Base-by-base conservation (phyloP, 2,329 filamentous ascomycete genomes). In the Xylariaceae sp. region DNA sequence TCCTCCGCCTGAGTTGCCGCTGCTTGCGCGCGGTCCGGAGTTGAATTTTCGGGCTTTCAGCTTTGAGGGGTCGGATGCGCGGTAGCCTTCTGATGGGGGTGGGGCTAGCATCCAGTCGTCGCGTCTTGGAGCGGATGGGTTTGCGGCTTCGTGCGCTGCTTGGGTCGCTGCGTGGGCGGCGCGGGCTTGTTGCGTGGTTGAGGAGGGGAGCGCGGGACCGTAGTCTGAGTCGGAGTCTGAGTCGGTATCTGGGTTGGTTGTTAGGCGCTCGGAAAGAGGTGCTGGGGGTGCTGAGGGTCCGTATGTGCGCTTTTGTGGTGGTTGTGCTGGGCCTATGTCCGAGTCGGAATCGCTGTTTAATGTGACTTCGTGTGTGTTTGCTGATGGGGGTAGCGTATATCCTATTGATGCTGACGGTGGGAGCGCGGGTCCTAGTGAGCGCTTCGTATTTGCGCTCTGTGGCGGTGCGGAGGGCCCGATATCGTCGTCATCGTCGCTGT, bases 41-140 rank as follows among this genome's bases (percentile, higher is more conserved):
- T 90, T 85, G 75, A 97, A 97, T 60, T 89, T 91, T 55, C 90
- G 86, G 57, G 84, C 86, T 62, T 87, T 85, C 54, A 93, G 76
- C 69, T 92, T 92, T 5, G 90, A 93, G 1, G 93, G 90, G 70
- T 97, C 92, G 60, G 74, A 88, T 74, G 68, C 88, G 73, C 58
- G 81, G 60, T 81, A 66, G 73, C 73, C 75, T 65, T 75, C 66
- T 72, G 76, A 70, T 2, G 76, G 74, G 0, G 88, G 88, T 1
- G 88, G 88, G 1, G 83, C 80, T 43, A 90, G 76, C 88, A 92
- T 92, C 88, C 88, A 92, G 63, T 90, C 86, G 73, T 96, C 92
- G 62, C 93, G 86, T 66, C 87, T 80, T 5, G 79, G 76, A 45
- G 80, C 78, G 16, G 69, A 60, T 36, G 74, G 57, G 13, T 67